phyloP scores from a whole-genome alignment of 148 eudicot genomes.

The Diospyros lotus region DNA sequence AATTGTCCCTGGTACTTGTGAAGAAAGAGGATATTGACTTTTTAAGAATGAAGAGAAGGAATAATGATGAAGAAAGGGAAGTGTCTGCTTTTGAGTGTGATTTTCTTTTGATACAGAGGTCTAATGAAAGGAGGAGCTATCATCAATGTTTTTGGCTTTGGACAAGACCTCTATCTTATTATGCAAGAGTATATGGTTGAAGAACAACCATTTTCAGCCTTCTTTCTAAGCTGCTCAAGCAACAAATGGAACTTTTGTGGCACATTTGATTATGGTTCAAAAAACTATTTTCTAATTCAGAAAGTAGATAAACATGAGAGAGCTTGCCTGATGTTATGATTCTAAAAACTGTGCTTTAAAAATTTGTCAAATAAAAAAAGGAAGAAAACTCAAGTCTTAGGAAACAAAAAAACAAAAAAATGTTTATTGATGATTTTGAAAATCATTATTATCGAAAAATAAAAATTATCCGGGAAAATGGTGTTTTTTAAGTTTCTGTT shows the following conservation, averaged over 20 bases:
- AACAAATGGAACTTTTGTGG: not conserved
- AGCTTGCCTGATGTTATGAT: not conserved
- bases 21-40: not conserved
- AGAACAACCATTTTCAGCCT: not conserved
- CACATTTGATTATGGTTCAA: not conserved
- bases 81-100: not conserved
- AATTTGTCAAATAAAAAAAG: not conserved
- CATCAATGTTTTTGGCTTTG: not conserved
- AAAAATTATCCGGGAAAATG: no score
- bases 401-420: no score
- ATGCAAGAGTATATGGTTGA: slow-evolving; percentile 5
- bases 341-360: not conserved
- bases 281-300: not conserved
- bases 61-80: not conserved
- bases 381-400: no score
- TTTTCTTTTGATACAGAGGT: not conserved
- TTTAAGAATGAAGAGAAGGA: not conserved
- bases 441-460: no score
- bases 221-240: not conserved
- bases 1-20: not conserved
- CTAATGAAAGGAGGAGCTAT: not conserved
- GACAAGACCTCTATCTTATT: not conserved
- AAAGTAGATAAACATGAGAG: not conserved
- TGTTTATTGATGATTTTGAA: no score
- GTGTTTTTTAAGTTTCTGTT: no score